A percentile compares a stretch with the other conserved stretches of the same genome.
Evolutionary conservation across 1,284 basidiomycete species (phyloP).

Genomic region (Trichosporon asahii): DNA sequence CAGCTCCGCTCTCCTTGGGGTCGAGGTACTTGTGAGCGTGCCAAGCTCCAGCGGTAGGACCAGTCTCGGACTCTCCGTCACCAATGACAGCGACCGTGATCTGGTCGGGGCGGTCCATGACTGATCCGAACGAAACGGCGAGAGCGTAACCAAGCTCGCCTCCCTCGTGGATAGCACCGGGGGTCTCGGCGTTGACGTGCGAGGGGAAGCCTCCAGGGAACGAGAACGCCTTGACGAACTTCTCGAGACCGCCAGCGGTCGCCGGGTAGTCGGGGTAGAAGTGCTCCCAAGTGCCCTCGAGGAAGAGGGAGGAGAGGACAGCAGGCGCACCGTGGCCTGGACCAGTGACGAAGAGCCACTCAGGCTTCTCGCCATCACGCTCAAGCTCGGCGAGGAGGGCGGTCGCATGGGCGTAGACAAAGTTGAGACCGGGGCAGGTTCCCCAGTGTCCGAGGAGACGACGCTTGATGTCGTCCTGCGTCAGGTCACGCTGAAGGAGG

Average conservation of each 20-base stretch:
- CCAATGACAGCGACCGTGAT: constrained; percentile 71
- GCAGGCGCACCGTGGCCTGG: constrained; percentile 78
- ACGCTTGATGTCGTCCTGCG: constrained; percentile 67
- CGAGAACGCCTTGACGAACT: constrained; percentile 52
- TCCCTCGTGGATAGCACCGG: constrained; percentile 84
- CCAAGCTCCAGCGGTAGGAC: constrained; percentile 76
- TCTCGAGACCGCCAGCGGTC: constrained; percentile 62
- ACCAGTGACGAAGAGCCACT: constrained; percentile 60
- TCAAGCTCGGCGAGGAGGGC: constrained; percentile 59
- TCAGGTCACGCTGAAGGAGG: constrained; percentile 62
- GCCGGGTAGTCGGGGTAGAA: constrained; percentile 72
- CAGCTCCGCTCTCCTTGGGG: constrained; percentile 83
- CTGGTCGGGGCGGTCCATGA: constrained; percentile 84
- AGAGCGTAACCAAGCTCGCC: constrained; percentile 85
- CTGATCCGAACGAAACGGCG: constrained; percentile 68
- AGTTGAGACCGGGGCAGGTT: constrained; percentile 62
- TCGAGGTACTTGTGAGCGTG: constrained; percentile 82
- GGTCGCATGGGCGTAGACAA: constrained; percentile 77
- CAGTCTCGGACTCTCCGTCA: constrained; percentile 83
- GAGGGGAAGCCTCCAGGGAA: constrained; percentile 56
- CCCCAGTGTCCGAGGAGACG: constrained; percentile 64
- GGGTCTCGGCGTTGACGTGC: constrained; percentile 65
- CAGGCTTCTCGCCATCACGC: constrained; percentile 54
- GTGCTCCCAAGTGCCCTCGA: constrained; percentile 82
- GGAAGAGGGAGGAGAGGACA: constrained; percentile 72